Percentiles rank a stretch among this genome's conserved stretches.
Evolutionary conservation across 495 filamentous ascomycete species (phyloP).

Genomic region (Daldinia loculata): DNA sequence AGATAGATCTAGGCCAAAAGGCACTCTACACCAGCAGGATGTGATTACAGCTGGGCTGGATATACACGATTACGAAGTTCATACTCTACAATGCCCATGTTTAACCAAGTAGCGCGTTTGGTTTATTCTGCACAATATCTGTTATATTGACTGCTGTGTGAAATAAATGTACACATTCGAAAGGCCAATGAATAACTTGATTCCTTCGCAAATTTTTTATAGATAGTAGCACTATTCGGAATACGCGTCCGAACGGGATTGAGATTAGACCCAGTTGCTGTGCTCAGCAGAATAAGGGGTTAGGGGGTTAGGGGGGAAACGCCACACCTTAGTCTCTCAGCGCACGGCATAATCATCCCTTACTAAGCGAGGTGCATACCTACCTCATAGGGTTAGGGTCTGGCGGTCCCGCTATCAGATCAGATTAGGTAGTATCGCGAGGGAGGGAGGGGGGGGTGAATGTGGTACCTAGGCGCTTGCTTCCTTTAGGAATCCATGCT

Average conservation of each 20-base stretch:
- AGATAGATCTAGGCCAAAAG: slow-evolving; percentile 24
- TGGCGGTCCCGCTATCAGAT: background rate
- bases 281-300: background rate
- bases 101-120: background rate
- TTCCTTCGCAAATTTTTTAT: background rate
- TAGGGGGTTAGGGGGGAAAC: background rate
- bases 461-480: background rate
- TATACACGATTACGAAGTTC: slow-evolving; percentile 15
- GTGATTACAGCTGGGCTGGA: slow-evolving; percentile 30
- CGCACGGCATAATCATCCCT: background rate
- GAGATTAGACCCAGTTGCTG: background rate
- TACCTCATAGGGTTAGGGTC: background rate
- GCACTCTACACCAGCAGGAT: slow-evolving; percentile 13
- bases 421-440: slow-evolving; percentile 3
- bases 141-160: too few species aligned
- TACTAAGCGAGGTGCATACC: background rate
- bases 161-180: too few species aligned
- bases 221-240: background rate
- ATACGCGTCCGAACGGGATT: background rate
- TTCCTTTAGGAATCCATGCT: slow-evolving; percentile 5
- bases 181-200: background rate
- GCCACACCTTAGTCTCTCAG: background rate
- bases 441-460: background rate
- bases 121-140: too few species aligned
- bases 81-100: background rate